A percentile compares a stretch with the other conserved stretches of the same genome.
Conservation (phyloP, 2,329 filamentous ascomycete genomes). For the Colletotrichum musicola region DNA sequence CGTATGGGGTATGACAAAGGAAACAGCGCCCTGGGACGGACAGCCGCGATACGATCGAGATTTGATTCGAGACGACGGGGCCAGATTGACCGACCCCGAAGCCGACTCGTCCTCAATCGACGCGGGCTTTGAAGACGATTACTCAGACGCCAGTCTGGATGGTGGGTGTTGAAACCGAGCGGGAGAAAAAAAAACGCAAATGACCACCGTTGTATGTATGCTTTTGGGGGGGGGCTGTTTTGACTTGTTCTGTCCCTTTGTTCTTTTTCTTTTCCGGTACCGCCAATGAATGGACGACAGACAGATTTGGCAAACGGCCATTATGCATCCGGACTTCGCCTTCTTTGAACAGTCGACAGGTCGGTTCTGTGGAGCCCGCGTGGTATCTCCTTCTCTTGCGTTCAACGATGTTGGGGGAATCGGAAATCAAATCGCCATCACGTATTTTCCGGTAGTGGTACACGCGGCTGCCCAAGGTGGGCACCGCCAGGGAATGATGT, state of each 20-base stretch:
- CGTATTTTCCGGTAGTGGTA: slow-evolving; percentile 25
- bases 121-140: background rate
- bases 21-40: slow-evolving; percentile 20
- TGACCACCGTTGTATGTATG: slow-evolving; percentile 28
- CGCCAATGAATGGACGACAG: slow-evolving; percentile 11
- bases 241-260: slow-evolving; percentile 19
- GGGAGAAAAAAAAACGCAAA: slow-evolving; percentile 2
- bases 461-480: slow-evolving; percentile 9
- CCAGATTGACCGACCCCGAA: background rate
- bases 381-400: slow-evolving; percentile 47
- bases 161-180: slow-evolving; percentile 17
- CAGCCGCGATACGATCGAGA: slow-evolving; percentile 12
- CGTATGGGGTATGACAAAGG: slow-evolving; percentile 34
- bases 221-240: slow-evolving; percentile 29
- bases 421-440: slow-evolving; percentile 38
- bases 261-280: slow-evolving; percentile 13
- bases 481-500: slow-evolving; percentile 14
- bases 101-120: background rate
- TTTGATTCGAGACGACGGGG: background rate
- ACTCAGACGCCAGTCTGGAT: slow-evolving; percentile 9
- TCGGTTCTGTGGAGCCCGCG: slow-evolving; percentile 47
- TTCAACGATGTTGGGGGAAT: slow-evolving; percentile 31
- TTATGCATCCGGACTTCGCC: slow-evolving; percentile 13
- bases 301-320: background rate
- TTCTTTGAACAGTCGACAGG: slow-evolving; percentile 33